Base-by-base conservation (phyloP, 2,329 filamentous ascomycete genomes). In the Colletotrichum orchidophilum region DNA sequence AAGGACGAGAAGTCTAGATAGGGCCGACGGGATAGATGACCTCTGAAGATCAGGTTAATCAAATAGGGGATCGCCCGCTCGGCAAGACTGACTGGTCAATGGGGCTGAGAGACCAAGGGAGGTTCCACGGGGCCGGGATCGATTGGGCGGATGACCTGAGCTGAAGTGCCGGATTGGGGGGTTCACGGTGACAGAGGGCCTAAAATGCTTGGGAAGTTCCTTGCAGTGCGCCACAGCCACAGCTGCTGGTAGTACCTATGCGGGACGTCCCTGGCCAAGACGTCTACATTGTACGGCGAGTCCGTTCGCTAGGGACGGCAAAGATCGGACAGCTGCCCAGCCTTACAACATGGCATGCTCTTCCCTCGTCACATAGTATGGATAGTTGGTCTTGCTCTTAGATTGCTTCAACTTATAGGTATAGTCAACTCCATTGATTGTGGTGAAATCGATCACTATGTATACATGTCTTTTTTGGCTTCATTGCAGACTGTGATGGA, bases 11-110 rank as follows among this genome's bases (percentile, higher is more conserved):
- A 6, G 12, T 27, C 9, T 55, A 18, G 54, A 46, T n/a, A n/a
- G 39, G 39, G n/a, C n/a, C n/a, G 39, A 46, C 39, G 24, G 52
- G 54, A 59, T 65, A 66, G 59, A 33, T 52, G 64, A 71, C 64
- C 52, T 63, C 12, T 53, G 8, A 39, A 24, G 59, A 35, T 15
- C 42, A n/a, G 60, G 31, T 63, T 63, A 35, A 50, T 63, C 24
- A 59, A 71, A 58, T 63, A 63, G 69, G 69, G 64, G 59, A 71
- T 59, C 69, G 42, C 66, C 64, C 50, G 64, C 52, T 71, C 68
- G 58, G 58, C 27, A 49, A 70, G 35, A 66, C 55, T 15, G 18
- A 46, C 39, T 57, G 57, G 57, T 57, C 46, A 63, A 63, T 52
- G 69, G 65, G 69, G 69, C 69, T 60, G 59, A 69, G 29, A 49